Conservation (phyloP, 2,329 filamentous ascomycete genomes). For the Beauveria brongniartii region DNA sequence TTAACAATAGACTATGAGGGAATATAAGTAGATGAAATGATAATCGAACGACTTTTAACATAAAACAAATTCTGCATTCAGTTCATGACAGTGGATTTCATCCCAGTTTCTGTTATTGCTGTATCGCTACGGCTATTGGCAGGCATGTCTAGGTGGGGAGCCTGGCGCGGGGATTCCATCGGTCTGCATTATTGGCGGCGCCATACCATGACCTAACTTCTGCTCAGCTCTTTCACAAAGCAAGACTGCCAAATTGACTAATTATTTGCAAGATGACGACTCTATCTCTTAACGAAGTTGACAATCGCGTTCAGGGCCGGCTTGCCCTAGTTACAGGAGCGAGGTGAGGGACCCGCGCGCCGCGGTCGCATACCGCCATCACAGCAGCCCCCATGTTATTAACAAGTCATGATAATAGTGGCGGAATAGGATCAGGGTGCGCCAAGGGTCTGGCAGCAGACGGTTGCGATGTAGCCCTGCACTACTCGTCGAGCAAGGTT, state of each 20-base stretch:
- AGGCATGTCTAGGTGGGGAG: not conserved
- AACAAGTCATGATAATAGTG: slow-evolving; percentile 16
- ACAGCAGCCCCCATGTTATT: not conserved
- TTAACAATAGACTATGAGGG: not conserved
- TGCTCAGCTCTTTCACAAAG: not conserved
- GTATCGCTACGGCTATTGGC: not conserved
- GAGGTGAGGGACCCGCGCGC: slow-evolving; percentile 16
- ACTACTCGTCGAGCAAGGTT: slow-evolving; percentile 27
- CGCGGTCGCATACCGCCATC: too few relatives aligned
- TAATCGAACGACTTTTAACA: not conserved
- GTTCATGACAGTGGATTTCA: not conserved
- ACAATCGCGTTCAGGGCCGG: slow-evolving; percentile 16
- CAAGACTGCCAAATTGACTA: not conserved
- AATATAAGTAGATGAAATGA: not conserved
- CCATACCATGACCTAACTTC: not conserved
- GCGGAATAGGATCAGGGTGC: slow-evolving; percentile 27
- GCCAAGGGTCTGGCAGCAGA: slow-evolving; percentile 25
- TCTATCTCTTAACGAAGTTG: not conserved
- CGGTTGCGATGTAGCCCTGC: slow-evolving; percentile 27
- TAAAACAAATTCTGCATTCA: not conserved
- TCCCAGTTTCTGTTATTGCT: not conserved
- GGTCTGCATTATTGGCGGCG: not conserved
- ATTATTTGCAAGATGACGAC: slow-evolving; percentile 7
- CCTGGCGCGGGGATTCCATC: not conserved
- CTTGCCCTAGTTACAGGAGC: slow-evolving; percentile 27